These are phyloP conservation scores for Umbelopsis sp. DNA, from an alignment of 371 early-diverging fungal species.

Conservation along the genomic window DNA sequence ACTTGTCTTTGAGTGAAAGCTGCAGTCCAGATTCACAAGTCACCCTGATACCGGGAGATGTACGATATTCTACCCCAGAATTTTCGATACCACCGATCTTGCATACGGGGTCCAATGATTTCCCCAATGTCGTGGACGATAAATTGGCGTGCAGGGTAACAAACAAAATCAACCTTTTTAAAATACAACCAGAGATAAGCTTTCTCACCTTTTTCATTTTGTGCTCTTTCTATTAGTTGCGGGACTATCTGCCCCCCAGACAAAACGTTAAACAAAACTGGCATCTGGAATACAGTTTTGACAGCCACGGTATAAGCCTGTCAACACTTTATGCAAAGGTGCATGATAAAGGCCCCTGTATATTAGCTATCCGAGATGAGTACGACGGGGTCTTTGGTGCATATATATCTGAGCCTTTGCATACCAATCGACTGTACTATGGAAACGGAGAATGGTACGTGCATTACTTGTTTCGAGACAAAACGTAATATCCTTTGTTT, in stretches of 20 bases:
- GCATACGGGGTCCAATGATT: background rate
- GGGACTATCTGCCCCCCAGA: background rate
- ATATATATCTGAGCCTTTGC: background rate
- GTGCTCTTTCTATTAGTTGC: background rate
- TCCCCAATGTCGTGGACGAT: background rate
- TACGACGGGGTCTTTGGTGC: conserved; percentile 9
- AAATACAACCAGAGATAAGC: background rate
- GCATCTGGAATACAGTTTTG: conserved; percentile 13
- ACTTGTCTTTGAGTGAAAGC: background rate
- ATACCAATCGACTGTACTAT: background rate
- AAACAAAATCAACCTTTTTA: background rate
- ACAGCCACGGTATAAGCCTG: background rate
- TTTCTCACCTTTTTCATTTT: background rate
- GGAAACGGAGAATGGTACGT: conserved; percentile 14
- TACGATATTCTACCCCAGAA: background rate
- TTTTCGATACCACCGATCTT: conserved; percentile 10
- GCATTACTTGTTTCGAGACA: background rate
- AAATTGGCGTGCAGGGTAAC: background rate
- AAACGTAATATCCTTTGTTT: background rate
- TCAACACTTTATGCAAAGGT: background rate
- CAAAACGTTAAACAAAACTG: conserved; percentile 6
- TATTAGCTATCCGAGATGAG: conserved; percentile 5
- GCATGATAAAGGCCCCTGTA: background rate
- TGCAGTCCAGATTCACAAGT: background rate
- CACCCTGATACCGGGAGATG: background rate